Percentiles rank a stretch among this genome's conserved stretches.
Evolutionary conservation across 306 rosid species (phyloP).

Genomic region (Acmispon strigosus): DNA sequence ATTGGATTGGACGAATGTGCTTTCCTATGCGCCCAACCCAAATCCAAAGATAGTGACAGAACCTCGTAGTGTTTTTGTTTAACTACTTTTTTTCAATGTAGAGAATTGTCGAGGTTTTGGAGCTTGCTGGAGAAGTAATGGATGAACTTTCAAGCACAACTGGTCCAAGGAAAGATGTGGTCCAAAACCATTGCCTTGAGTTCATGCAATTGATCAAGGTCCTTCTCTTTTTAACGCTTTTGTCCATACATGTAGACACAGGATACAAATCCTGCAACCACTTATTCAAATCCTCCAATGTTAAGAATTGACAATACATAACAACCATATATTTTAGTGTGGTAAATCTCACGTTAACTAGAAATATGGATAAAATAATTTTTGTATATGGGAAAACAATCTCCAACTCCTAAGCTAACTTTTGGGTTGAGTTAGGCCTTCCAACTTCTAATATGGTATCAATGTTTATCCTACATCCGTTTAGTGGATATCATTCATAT

Average conservation of each 20-base stretch:
- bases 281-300: background rate
- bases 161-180: constrained; percentile 63
- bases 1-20: too few relatives aligned
- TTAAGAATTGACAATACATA: background rate
- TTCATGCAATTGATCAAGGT: constrained; percentile 86
- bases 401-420: too few relatives aligned
- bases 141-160: constrained; percentile 62
- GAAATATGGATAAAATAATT: too few relatives aligned
- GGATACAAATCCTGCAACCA: background rate
- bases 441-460: too few relatives aligned
- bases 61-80: background rate
- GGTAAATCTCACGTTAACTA: too few relatives aligned
- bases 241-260: background rate
- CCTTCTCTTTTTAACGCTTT: background rate
- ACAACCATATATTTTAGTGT: background rate
- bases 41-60: background rate
- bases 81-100: constrained; percentile 3
- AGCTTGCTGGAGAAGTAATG: constrained; percentile 76
- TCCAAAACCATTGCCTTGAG: constrained; percentile 63
- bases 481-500: too few relatives aligned
- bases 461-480: too few relatives aligned
- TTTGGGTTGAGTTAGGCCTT: too few relatives aligned
- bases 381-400: too few relatives aligned
- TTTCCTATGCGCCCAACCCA: too few relatives aligned
- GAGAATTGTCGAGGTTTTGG: constrained; percentile 71